phyloP scores from a whole-genome alignment of 768 basidiomycete species.

The Gloeophyllum trabeum region DNA sequence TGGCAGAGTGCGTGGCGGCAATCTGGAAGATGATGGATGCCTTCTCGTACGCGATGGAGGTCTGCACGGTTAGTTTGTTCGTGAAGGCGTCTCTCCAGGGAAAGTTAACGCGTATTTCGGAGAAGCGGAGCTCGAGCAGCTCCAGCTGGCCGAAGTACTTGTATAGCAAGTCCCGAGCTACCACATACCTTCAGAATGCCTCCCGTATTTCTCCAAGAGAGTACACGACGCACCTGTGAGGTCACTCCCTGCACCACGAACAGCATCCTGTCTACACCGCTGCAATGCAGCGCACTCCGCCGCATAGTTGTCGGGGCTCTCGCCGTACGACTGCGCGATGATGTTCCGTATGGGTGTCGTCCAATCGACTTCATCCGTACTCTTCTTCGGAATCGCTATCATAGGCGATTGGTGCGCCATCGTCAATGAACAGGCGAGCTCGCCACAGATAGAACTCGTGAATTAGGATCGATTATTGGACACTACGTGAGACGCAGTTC shows the following conservation, averaged over 20 bases:
- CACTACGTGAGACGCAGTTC: too few relatives aligned
- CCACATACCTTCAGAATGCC: too few relatives aligned
- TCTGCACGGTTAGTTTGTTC: slow-evolving; percentile 85
- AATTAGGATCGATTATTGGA: too few relatives aligned
- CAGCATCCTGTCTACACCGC: slow-evolving; percentile 90
- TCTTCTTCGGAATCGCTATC: slow-evolving; percentile 88
- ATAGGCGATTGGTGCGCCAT: slow-evolving; percentile 81
- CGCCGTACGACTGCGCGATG: slow-evolving; percentile 88
- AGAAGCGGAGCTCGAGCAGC: slow-evolving; percentile 90
- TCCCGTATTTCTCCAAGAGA: too few relatives aligned
- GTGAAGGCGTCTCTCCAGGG: slow-evolving; percentile 98
- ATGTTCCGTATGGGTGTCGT: slow-evolving; percentile 75
- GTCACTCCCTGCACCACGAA: slow-evolving; percentile 93
- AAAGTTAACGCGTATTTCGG: slow-evolving; percentile 93
- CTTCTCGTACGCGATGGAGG: slow-evolving; percentile 96
- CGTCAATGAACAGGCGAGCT: too few relatives aligned
- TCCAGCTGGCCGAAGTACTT: slow-evolving; percentile 99
- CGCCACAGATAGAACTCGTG: too few relatives aligned
- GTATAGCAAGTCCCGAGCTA: slow-evolving; percentile 89
- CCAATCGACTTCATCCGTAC: slow-evolving; percentile 97
- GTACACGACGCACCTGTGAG: slow-evolving; percentile 78
- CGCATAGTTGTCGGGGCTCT: slow-evolving; percentile 81
- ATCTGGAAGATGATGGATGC: slow-evolving; percentile 96
- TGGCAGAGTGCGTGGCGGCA: slow-evolving; percentile 85
- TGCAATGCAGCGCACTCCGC: slow-evolving; percentile 79